These are phyloP conservation scores for Eimeria acervulina DNA, from an alignment of 169 alveolate genomes.

Conservation along the genomic window DNA sequence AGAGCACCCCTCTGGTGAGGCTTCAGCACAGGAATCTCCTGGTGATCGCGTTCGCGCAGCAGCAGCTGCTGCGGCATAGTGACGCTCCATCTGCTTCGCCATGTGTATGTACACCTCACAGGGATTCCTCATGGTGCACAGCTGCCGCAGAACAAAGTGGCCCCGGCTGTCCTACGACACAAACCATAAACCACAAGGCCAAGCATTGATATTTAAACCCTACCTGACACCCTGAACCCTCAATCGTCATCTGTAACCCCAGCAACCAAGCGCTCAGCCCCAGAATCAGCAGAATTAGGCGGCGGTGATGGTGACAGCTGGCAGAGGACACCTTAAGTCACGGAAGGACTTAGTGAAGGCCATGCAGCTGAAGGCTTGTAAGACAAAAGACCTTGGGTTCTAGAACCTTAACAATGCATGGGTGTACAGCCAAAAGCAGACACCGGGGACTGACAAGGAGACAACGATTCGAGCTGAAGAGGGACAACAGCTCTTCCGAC, in stretches of 20 bases:
- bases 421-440: background rate
- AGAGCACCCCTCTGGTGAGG: background rate
- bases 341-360: background rate
- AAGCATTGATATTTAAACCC: background rate
- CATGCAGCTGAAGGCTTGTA: background rate
- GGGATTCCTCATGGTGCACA: constrained; percentile 75
- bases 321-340: background rate
- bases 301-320: background rate
- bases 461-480: constrained; percentile 39
- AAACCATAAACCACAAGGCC: background rate
- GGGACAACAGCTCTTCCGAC: constrained; percentile 58
- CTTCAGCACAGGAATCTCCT: background rate
- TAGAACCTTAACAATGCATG: background rate
- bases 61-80: background rate
- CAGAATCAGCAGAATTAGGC: background rate
- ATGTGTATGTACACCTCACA: constrained; percentile 58
- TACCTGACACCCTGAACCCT: background rate
- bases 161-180: constrained; percentile 65
- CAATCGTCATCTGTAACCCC: background rate
- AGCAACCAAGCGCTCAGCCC: background rate
- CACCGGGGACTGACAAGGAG: constrained; percentile 33
- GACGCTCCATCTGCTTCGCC: constrained; percentile 46
- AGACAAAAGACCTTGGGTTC: background rate
- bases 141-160: constrained; percentile 65
- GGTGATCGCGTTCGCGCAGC: background rate